A percentile compares a stretch with the other conserved stretches of the same genome.
Conservation (phyloP, 352 stramenopile genomes). For the Phytophthora litchii region DNA sequence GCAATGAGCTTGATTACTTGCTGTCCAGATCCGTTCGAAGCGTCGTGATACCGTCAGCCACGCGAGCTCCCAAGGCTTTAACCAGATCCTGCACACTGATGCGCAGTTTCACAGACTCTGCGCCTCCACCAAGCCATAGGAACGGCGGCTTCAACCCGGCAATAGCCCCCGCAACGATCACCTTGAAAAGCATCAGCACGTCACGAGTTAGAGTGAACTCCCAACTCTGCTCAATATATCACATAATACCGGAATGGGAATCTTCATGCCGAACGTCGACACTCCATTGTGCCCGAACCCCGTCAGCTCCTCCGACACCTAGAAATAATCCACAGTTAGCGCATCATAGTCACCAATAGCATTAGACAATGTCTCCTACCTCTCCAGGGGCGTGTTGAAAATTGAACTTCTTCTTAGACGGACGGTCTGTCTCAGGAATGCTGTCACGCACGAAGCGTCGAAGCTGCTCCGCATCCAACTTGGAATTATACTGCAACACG, state of each 20-base stretch:
- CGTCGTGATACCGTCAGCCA: conserved; percentile 68
- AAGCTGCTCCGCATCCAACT: conserved; percentile 82
- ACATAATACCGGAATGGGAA: conserved; percentile 56
- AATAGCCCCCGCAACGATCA: conserved; percentile 70
- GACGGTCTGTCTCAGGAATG: conserved; percentile 58
- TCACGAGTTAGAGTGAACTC: conserved; percentile 4
- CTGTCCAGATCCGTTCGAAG: conserved; percentile 44
- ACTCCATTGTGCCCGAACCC: conserved; percentile 89
- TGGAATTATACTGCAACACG: conserved; percentile 88
- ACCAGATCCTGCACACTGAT: conserved; percentile 74
- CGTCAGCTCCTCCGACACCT: conserved; percentile 74
- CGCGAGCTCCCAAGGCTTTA: conserved; percentile 47
- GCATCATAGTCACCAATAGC: too few species aligned
- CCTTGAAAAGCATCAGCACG: conserved; percentile 32
- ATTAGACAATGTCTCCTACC: conserved; percentile 20
- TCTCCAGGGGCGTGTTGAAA: conserved; percentile 83
- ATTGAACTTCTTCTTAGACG: conserved; percentile 84
- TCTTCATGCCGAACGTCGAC: conserved; percentile 83
- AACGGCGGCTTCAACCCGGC: conserved; percentile 57
- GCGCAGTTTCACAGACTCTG: conserved; percentile 80
- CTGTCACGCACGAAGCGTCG: conserved; percentile 76
- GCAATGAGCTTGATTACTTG: too few species aligned
- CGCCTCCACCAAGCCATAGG: conserved; percentile 82
- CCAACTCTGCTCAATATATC: neutral
- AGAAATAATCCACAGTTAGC: neutral